A percentile compares a stretch with the other conserved stretches of the same genome.
These are phyloP conservation scores for Amesomyces nigricolor DNA, from an alignment of 2,329 filamentous ascomycete genomes.

Conservation along the genomic window DNA sequence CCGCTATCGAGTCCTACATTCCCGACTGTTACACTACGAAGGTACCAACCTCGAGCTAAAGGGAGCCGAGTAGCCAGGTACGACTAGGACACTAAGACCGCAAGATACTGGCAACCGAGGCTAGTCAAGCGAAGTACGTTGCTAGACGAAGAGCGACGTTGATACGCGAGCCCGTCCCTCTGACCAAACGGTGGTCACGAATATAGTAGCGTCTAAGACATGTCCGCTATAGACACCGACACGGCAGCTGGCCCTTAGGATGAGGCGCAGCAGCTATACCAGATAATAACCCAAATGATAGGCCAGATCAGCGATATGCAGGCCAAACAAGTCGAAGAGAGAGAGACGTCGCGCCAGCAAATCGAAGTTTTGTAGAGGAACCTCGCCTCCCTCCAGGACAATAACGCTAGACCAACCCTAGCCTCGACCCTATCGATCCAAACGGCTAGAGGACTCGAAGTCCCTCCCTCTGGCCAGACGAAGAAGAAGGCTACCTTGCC, in stretches of 20 bases:
- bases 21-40: not conserved
- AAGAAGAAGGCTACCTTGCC: conserved; percentile 3
- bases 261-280: not conserved
- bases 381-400: too few relatives aligned
- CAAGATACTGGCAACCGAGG: not conserved
- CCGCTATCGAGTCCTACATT: not conserved
- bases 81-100: not conserved
- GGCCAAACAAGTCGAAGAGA: not conserved
- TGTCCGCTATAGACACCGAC: not conserved
- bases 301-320: not conserved
- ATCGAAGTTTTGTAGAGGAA: too few relatives aligned
- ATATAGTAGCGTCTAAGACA: too few relatives aligned
- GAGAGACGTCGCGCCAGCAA: not conserved
- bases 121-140: too few relatives aligned
- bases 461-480: not conserved
- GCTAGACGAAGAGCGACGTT: too few relatives aligned
- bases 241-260: not conserved
- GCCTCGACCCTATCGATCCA: too few relatives aligned
- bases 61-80: not conserved
- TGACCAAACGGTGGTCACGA: too few relatives aligned
- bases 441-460: too few relatives aligned
- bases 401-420: too few relatives aligned
- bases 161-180: too few relatives aligned
- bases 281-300: not conserved
- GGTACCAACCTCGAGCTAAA: not conserved